phyloP scores from a whole-genome alignment of 2,329 filamentous ascomycete species.

The Lachnellula subtilissima region DNA sequence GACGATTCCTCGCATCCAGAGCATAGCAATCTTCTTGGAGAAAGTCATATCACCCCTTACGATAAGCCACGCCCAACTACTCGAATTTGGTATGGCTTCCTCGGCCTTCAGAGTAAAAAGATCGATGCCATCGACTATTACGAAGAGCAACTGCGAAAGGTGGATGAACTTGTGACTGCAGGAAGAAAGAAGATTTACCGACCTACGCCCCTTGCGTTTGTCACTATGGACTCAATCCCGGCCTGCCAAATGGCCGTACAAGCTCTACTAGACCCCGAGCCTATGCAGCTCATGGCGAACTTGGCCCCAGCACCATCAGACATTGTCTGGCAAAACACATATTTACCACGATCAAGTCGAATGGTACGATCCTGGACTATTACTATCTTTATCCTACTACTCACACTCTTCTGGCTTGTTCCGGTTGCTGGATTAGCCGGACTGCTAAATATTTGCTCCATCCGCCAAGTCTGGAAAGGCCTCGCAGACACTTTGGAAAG shows the following conservation, averaged over 20 bases:
- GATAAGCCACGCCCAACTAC: constrained; percentile 59
- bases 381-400: constrained; percentile 73
- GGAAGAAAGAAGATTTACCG: constrained; percentile 72
- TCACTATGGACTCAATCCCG: constrained; percentile 95
- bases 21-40: constrained; percentile 52
- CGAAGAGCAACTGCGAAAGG: constrained; percentile 71
- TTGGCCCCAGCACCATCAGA: constrained; percentile 84
- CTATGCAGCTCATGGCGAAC: constrained; percentile 78
- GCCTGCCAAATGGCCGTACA: constrained; percentile 94
- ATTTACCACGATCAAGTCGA: constrained; percentile 67
- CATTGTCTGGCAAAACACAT: constrained; percentile 94
- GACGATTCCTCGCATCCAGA: constrained; percentile 47
- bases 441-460: constrained; percentile 74
- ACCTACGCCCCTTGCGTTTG: constrained; percentile 81
- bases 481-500: constrained; percentile 62
- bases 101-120: constrained; percentile 65
- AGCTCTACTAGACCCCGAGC: constrained; percentile 85
- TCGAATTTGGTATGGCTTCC: constrained; percentile 72
- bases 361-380: constrained; percentile 78
- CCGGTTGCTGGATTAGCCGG: constrained; percentile 76
- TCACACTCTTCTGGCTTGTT: constrained; percentile 85
- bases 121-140: constrained; percentile 95
- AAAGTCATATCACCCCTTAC: constrained; percentile 36
- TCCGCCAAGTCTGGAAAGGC: constrained; percentile 65
- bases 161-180: constrained; percentile 69